Conservation (phyloP, 2,329 filamentous ascomycete genomes). For the Cladophialophora yegresii region DNA sequence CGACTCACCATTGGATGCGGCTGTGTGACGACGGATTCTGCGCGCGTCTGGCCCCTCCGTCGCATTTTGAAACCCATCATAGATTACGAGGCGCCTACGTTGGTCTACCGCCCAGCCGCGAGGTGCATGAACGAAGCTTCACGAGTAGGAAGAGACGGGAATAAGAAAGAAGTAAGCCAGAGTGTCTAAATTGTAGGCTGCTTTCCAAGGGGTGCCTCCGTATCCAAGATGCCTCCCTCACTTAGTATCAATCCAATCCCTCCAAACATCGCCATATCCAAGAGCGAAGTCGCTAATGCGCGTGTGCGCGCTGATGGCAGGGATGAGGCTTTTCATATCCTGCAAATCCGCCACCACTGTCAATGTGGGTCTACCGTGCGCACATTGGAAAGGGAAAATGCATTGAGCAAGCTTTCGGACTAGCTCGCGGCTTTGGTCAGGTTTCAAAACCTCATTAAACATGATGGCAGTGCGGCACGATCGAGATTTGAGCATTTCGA, state of each 20-base stretch:
- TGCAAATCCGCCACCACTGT: conserved; percentile 46
- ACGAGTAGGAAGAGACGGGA: neutral
- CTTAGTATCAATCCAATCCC: conserved; percentile 21
- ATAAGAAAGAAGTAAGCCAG: neutral
- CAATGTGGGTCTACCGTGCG: conserved; percentile 54
- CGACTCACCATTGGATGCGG: conserved; percentile 17
- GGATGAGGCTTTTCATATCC: conserved; percentile 5
- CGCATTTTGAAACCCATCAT: conserved; percentile 8
- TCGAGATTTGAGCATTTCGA: conserved; percentile 61
- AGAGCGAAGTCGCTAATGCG: conserved; percentile 3
- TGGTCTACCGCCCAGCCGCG: neutral
- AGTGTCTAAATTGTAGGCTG: neutral
- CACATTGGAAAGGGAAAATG: conserved; percentile 54
- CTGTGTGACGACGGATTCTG: conserved; percentile 15
- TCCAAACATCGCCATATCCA: conserved; percentile 28
- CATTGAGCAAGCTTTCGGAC: conserved; percentile 45
- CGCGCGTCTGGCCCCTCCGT: conserved; percentile 24
- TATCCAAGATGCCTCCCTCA: conserved; percentile 4
- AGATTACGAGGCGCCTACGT: conserved; percentile 14
- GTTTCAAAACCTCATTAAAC: conserved; percentile 51
- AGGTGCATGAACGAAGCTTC: neutral
- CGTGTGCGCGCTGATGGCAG: neutral
- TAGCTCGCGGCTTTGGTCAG: conserved; percentile 45
- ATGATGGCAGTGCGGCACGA: conserved; percentile 54
- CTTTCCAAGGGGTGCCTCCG: neutral